Percentiles rank a stretch among this genome's conserved stretches.
phyloP scores from a whole-genome alignment of 768 basidiomycete genomes.

The button mushroom (Agaricus bisporus) region DNA sequence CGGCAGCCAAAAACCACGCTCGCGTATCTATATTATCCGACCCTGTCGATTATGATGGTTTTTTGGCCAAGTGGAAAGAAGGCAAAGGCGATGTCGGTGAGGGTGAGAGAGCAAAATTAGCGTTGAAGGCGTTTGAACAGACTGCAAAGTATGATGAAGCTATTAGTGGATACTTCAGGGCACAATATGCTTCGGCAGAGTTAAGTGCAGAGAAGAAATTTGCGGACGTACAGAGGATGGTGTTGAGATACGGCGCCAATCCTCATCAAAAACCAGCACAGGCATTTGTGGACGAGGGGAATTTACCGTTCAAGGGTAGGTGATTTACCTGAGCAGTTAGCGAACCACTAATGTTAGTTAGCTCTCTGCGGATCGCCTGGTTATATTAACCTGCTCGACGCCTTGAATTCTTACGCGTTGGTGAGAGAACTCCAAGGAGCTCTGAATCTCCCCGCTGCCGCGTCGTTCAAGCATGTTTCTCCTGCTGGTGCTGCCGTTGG shows the following conservation, averaged over 20 bases:
- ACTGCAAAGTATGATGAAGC: conserved; percentile 94
- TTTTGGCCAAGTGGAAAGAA: conserved; percentile 72
- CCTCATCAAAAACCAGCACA: conserved; percentile 99
- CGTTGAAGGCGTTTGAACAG: conserved; percentile 96
- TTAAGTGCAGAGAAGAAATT: conserved; percentile 53
- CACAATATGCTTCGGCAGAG: conserved; percentile 88
- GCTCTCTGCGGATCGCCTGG: conserved; percentile 93
- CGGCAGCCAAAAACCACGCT: conserved; percentile 97
- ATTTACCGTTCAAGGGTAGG: conserved; percentile 89
- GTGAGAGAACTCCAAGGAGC: conserved; percentile 91
- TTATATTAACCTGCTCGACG: conserved; percentile 97
- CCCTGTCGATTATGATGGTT: conserved; percentile 79
- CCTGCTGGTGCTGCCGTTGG: conserved; percentile 97
- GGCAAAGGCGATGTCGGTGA: conserved; percentile 66
- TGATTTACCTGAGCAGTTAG: neutral
- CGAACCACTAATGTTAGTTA: conserved; percentile 23
- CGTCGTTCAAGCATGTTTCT: conserved; percentile 99
- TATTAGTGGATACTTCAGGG: conserved; percentile 94
- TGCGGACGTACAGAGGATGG: conserved; percentile 73
- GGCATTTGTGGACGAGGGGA: conserved; percentile 84
- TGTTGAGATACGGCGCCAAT: conserved; percentile 93
- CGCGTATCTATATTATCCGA: conserved; percentile 88
- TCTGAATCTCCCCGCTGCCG: conserved; percentile 86
- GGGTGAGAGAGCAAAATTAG: conserved; percentile 67
- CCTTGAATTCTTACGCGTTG: conserved; percentile 93